Percentiles rank a stretch among this genome's conserved stretches.
Conservation (phyloP, 176 grass and related monocot species). For the Musa troglodytarum region DNA sequence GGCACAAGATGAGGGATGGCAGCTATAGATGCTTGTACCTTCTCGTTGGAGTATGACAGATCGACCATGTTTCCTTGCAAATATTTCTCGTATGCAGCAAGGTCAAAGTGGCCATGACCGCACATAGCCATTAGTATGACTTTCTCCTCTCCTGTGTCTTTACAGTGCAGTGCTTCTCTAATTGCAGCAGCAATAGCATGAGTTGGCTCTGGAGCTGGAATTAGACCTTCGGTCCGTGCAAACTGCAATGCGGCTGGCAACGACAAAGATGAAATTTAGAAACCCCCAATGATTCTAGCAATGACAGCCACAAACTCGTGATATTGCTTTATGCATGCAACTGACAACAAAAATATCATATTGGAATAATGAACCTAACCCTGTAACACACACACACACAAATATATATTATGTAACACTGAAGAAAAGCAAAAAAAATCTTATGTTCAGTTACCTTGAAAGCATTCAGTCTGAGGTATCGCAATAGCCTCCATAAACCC, state of each 20-base stretch:
- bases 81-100: conserved; percentile 68
- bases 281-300: not conserved
- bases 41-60: conserved; percentile 39
- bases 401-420: no score
- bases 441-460: conserved; percentile 40
- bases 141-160: conserved; percentile 76
- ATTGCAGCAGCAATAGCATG: conserved; percentile 89
- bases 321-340: not conserved
- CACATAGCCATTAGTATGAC: conserved; percentile 96
- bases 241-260: conserved; percentile 74
- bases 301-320: not conserved
- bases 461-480: conserved; percentile 87
- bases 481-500: conserved; percentile 70
- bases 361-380: no score
- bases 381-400: no score
- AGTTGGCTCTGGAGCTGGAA: conserved; percentile 87
- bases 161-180: conserved; percentile 79
- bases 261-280: conserved; percentile 1
- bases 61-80: conserved; percentile 77
- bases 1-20: conserved; percentile 38
- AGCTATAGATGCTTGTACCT: conserved; percentile 53
- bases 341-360: no score
- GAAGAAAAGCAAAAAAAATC: not conserved
- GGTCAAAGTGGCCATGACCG: conserved; percentile 94
- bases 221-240: conserved; percentile 84